Percentiles rank a stretch among this genome's conserved stretches.
Evolutionary conservation across 2,329 filamentous ascomycete species (phyloP).

Genomic region (Gaeumannomyces tritici): DNA sequence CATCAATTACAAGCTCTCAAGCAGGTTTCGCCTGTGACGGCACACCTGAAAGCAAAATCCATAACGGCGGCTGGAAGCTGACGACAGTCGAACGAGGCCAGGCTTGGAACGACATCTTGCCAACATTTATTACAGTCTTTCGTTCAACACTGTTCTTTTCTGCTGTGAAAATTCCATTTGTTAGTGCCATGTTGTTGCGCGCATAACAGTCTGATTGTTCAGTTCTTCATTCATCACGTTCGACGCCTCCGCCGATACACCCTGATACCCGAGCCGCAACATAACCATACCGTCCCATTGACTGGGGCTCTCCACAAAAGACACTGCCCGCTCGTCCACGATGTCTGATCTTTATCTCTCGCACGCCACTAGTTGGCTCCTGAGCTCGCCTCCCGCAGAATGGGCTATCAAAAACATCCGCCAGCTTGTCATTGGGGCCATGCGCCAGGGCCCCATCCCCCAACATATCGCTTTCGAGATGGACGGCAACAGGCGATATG

Average conservation of each 20-base stretch:
- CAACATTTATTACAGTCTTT: neutral
- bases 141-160: neutral
- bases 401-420: slow-evolving; percentile 73
- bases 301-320: neutral
- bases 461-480: slow-evolving; percentile 98
- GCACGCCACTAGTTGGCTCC: slow-evolving; percentile 55
- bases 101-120: neutral
- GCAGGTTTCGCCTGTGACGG: neutral
- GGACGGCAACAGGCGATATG: slow-evolving; percentile 95
- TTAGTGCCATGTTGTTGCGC: neutral
- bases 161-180: neutral
- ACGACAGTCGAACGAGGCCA: neutral
- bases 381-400: slow-evolving; percentile 84
- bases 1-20: neutral
- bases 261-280: neutral
- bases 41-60: neutral
- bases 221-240: neutral
- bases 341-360: slow-evolving; percentile 47
- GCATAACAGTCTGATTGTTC: neutral
- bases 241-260: neutral
- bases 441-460: slow-evolving; percentile 85
- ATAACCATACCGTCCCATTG: neutral
- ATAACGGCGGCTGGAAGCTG: neutral
- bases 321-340: neutral
- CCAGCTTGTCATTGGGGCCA: slow-evolving; percentile 76